A percentile compares a stretch with the other conserved stretches of the same genome.
Evolutionary conservation across 1,139 yeast genomes (phyloP).

Genomic region (Maudiozyma humilis): DNA sequence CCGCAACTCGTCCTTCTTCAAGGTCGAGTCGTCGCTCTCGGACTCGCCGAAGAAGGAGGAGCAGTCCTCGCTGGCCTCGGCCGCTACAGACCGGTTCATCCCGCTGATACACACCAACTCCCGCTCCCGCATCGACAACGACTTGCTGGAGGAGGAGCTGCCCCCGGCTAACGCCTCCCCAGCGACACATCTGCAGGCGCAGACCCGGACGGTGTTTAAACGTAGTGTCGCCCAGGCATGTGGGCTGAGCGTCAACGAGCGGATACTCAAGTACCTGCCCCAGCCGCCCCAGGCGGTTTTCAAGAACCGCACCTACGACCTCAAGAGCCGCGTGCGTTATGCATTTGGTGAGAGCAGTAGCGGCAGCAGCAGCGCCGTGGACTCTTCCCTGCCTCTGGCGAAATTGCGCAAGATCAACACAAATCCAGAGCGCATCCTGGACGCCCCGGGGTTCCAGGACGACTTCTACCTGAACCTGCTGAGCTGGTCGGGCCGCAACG

Average conservation of each 20-base stretch:
- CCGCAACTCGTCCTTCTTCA: slow-evolving; percentile 29
- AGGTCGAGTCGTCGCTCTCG: slow-evolving; percentile 6
- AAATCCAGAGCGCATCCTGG: slow-evolving; percentile 87
- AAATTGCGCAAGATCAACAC: slow-evolving; percentile 65
- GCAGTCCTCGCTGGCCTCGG: slow-evolving; percentile 6
- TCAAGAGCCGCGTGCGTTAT: slow-evolving; percentile 27
- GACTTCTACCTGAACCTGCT: slow-evolving; percentile 84
- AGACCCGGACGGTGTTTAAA: slow-evolving; percentile 64
- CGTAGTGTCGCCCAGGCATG: slow-evolving; percentile 91
- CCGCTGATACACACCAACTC: slow-evolving; percentile 44
- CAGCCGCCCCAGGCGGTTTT: slow-evolving; percentile 57
- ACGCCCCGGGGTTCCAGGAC: slow-evolving; percentile 91
- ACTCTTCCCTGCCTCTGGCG: slow-evolving; percentile 20
- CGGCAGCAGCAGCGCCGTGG: slow-evolving; percentile 2
- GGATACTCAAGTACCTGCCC: slow-evolving; percentile 83
- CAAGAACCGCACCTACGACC: slow-evolving; percentile 23
- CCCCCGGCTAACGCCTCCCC: slow-evolving; percentile 45
- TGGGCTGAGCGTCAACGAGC: slow-evolving; percentile 75
- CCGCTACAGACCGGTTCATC: slow-evolving; percentile 41
- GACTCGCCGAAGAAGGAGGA: not conserved
- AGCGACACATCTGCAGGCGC: slow-evolving; percentile 53
- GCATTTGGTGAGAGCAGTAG: slow-evolving; percentile 16
- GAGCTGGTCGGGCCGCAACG: slow-evolving; percentile 80
- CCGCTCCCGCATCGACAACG: slow-evolving; percentile 25
- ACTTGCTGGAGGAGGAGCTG: slow-evolving; percentile 20